These are phyloP conservation scores for Geosmithia flava DNA, from an alignment of 2,329 filamentous ascomycete genomes.

Conservation along the genomic window DNA sequence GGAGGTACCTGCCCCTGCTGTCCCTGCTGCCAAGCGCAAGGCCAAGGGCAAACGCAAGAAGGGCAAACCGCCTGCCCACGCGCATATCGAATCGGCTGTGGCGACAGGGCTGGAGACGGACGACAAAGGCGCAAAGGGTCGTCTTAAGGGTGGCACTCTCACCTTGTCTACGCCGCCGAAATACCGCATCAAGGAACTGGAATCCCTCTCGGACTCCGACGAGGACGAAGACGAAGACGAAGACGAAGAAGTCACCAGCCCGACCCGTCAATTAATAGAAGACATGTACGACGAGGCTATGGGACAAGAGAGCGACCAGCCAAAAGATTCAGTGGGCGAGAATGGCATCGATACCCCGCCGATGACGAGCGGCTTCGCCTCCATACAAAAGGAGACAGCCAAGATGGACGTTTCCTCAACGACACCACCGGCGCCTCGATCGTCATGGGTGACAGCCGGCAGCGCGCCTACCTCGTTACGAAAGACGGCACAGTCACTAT, in stretches of 20 bases:
- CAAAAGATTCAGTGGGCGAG: background rate
- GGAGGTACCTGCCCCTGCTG: background rate
- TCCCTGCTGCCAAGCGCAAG: background rate
- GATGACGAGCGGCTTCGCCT: background rate
- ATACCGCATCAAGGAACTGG: constrained; percentile 14
- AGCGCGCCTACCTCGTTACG: background rate
- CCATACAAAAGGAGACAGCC: background rate
- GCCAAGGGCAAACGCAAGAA: constrained; percentile 9
- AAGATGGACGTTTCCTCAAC: background rate
- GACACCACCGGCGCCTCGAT: background rate
- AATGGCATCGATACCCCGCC: background rate
- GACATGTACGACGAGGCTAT: constrained; percentile 2
- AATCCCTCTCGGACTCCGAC: constrained; percentile 11
- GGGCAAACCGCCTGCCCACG: constrained; percentile 15
- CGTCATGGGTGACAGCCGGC: background rate
- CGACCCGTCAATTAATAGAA: background rate
- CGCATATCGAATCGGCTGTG: constrained; percentile 16
- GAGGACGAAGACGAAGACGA: constrained; percentile 10
- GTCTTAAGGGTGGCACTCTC: constrained; percentile 17
- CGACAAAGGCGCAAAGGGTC: constrained; percentile 8
- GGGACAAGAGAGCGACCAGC: background rate
- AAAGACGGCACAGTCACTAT: background rate
- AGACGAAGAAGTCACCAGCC: constrained; percentile 8
- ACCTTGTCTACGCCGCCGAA: constrained; percentile 23
- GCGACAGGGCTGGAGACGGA: constrained; percentile 11